Evolutionary conservation across 768 basidiomycete genomes (phyloP).

Genomic region (Daedaleopsis nitida): DNA sequence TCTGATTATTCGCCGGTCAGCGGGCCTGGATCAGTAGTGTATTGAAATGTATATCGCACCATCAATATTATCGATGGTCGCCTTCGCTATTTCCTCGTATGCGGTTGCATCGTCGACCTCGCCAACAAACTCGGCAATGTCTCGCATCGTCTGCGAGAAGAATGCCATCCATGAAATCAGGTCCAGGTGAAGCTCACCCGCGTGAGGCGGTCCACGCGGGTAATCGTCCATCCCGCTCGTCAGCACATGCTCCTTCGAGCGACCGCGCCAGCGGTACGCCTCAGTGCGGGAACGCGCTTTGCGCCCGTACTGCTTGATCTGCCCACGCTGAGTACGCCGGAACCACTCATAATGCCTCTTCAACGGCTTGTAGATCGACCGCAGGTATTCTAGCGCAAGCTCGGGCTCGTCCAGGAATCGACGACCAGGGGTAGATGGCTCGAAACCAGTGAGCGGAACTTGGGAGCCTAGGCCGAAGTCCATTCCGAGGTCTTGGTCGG

Average conservation of each 20-base stretch:
- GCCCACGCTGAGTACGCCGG: constrained; percentile 89
- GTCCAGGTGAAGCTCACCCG: constrained; percentile 92
- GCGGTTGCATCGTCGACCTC: constrained; percentile 82
- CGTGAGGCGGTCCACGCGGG: constrained; percentile 85
- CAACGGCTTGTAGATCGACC: constrained; percentile 79
- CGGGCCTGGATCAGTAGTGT: background rate
- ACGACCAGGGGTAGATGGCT: constrained; percentile 29
- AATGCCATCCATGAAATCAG: constrained; percentile 96
- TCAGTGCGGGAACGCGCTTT: constrained; percentile 85
- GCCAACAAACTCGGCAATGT: constrained; percentile 84
- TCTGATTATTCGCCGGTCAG: constrained; percentile 47
- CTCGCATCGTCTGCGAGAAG: constrained; percentile 91
- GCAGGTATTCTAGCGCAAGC: constrained; percentile 68
- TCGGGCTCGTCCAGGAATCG: constrained; percentile 58
- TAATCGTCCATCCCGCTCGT: constrained; percentile 98
- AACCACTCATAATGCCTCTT: constrained; percentile 97
- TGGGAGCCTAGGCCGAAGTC: constrained; percentile 52
- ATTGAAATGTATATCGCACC: constrained; percentile 45
- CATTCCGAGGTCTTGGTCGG: constrained; percentile 67
- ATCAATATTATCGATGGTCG: constrained; percentile 83
- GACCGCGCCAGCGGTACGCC: constrained; percentile 93
- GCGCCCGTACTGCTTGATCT: constrained; percentile 88
- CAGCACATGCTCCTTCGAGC: constrained; percentile 82
- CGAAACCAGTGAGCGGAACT: constrained; percentile 41
- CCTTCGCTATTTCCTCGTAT: constrained; percentile 76